Conservation (phyloP, 495 filamentous ascomycete species). For the Aspergillus diversus region DNA sequence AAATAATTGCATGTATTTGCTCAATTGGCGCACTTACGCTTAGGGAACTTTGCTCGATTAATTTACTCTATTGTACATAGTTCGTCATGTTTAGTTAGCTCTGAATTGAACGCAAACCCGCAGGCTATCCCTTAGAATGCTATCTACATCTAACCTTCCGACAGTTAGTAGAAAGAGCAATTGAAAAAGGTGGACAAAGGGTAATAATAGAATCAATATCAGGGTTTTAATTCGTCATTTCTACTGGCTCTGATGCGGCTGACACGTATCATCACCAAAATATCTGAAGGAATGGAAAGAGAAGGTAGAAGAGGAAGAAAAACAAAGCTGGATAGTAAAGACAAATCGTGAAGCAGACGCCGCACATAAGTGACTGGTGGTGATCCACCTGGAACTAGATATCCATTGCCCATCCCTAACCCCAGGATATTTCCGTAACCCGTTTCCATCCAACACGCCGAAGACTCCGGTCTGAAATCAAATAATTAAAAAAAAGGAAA, state of each 20-base stretch:
- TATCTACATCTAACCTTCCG: no score
- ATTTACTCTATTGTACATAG: no score
- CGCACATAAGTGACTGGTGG: constrained; percentile 20
- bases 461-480: constrained; percentile 33
- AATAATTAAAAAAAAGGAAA: constrained; percentile 21
- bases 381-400: constrained; percentile 18
- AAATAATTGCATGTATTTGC: no score
- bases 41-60: no score
- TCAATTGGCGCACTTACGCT: no score
- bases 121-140: no score
- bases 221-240: constrained; percentile 9
- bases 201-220: background rate
- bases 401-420: constrained; percentile 28
- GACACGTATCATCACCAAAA: constrained; percentile 2
- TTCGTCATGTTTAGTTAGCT: no score
- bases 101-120: no score
- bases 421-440: constrained; percentile 42
- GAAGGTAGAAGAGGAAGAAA: constrained; percentile 11
- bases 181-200: background rate
- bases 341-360: constrained; percentile 32
- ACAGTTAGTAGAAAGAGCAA: background rate
- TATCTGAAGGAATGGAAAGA: constrained; percentile 5
- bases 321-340: constrained; percentile 22
- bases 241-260: background rate
- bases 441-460: constrained; percentile 33